Base-by-base conservation (phyloP, 2,329 filamentous ascomycete genomes). In the Lasiodiplodia gonubiensis region DNA sequence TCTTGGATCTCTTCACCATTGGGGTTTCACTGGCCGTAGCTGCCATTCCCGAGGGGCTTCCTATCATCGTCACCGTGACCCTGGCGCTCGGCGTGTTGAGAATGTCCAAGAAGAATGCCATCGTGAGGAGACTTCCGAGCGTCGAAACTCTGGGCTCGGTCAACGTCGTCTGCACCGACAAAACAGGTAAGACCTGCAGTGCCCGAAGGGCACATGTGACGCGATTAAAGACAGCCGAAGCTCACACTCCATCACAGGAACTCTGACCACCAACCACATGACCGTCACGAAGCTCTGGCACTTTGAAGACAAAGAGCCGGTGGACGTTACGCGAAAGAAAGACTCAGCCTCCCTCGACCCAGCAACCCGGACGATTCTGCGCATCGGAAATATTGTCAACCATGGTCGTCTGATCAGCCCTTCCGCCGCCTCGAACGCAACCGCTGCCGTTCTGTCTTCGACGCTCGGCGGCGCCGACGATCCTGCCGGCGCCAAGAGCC, bases 101-200 rank as follows among this genome's bases (percentile, higher is more conserved):
- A 68, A 99, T 99, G 95, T 96, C 95, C 69, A 93, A 90, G 75
- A 89, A 94, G 73, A 92, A 97, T 77, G 95, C 95, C 10, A 99
- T 99, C 77, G 94, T 99, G 69, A 91, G 95, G 72, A 90, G 92
- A 75, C 90, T 99, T 80, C 96, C 96, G 25, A 98, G 95, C 79
- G 96, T 99, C 10, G 95, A 99, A 78, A 99, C 95, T 0, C 82
- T 99, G 5, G 96, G 96, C 10, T 97, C 94, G n/a, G 95, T 99
- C 68, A 99, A 98, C 74, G 94, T 99, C n/a, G 93, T 99, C 7
- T 99, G 96, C 82, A 97, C 93, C 72, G 95, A 99, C 83, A 99
- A 99, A 82, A 99, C 95, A 52, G 93, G 88, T 88, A 80, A 67
- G 71, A 63, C 37, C 23, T 48, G 25, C 53, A 59, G 53, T 11